Conservation (phyloP, 352 stramenopile genomes). For the Phytopythium vexans region DNA sequence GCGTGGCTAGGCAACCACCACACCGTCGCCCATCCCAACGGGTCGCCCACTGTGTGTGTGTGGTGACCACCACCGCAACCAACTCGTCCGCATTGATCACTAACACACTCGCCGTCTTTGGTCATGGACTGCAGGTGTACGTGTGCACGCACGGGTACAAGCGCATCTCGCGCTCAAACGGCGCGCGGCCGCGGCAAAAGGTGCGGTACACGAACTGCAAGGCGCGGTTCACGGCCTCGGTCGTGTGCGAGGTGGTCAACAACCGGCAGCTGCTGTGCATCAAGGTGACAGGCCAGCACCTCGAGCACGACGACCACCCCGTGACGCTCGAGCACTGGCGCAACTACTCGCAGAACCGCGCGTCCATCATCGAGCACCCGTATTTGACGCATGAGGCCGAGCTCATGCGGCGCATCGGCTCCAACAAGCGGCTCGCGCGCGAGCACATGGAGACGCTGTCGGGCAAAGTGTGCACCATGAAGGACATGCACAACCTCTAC, state of each 20-base stretch:
- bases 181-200: constrained; percentile 58
- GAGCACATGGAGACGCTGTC: constrained; percentile 65
- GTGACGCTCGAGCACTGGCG: constrained; percentile 66
- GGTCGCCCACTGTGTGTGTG: neutral
- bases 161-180: constrained; percentile 57
- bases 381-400: constrained; percentile 73
- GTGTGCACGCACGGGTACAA: constrained; percentile 77
- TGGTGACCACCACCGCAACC: neutral
- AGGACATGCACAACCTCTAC: constrained; percentile 80
- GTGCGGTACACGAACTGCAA: constrained; percentile 70
- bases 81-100: no score
- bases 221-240: constrained; percentile 62
- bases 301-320: constrained; percentile 64
- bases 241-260: constrained; percentile 45
- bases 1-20: neutral
- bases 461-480: constrained; percentile 74
- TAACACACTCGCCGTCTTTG: neutral
- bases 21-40: neutral
- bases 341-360: constrained; percentile 79
- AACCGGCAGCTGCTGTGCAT: constrained; percentile 58
- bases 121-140: constrained; percentile 35
- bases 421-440: constrained; percentile 58
- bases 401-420: constrained; percentile 63
- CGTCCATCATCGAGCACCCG: constrained; percentile 62
- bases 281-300: constrained; percentile 55